phyloP scores from a whole-genome alignment of 2,329 filamentous ascomycete genomes.

The Venturia nashicola region DNA sequence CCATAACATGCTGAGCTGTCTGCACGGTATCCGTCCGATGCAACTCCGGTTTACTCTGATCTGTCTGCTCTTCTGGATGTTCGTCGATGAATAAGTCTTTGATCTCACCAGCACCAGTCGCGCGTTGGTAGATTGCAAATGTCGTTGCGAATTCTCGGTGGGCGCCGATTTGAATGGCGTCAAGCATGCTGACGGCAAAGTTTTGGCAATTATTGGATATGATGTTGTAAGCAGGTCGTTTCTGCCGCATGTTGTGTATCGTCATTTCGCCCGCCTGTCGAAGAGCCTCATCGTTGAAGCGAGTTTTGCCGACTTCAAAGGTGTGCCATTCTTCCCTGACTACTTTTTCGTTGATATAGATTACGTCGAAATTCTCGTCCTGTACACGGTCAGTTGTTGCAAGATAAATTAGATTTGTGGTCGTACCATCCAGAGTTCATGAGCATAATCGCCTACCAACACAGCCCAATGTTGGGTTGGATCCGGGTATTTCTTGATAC shows the following conservation, averaged over 20 bases:
- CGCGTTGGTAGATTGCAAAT: slow-evolving; percentile 39
- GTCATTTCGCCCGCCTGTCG: slow-evolving; percentile 30
- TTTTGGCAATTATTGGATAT: slow-evolving; percentile 51
- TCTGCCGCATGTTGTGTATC: slow-evolving; percentile 39
- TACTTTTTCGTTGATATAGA: slow-evolving; percentile 37
- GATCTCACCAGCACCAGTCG: slow-evolving; percentile 38
- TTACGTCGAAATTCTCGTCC: slow-evolving; percentile 42
- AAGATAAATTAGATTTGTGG: neutral
- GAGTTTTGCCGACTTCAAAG: slow-evolving; percentile 7
- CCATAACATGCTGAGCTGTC: slow-evolving; percentile 40
- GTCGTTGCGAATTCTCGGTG: slow-evolving; percentile 42
- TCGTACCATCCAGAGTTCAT: slow-evolving; percentile 48
- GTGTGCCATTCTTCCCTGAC: slow-evolving; percentile 7
- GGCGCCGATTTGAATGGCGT: slow-evolving; percentile 40
- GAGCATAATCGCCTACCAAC: slow-evolving; percentile 42
- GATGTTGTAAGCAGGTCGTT: slow-evolving; percentile 41
- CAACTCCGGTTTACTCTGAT: slow-evolving; percentile 13
- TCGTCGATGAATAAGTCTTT: slow-evolving; percentile 37
- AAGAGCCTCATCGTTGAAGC: slow-evolving; percentile 9
- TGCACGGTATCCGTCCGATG: slow-evolving; percentile 31
- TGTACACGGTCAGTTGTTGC: neutral
- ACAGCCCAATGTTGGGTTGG: slow-evolving; percentile 51
- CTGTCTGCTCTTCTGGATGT: slow-evolving; percentile 18
- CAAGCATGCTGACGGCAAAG: slow-evolving; percentile 40
- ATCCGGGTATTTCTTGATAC: slow-evolving; percentile 42